A percentile compares a stretch with the other conserved stretches of the same genome.
These are phyloP conservation scores for Rhodotorula babjevae DNA, from an alignment of 768 basidiomycete genomes.

Conservation along the genomic window DNA sequence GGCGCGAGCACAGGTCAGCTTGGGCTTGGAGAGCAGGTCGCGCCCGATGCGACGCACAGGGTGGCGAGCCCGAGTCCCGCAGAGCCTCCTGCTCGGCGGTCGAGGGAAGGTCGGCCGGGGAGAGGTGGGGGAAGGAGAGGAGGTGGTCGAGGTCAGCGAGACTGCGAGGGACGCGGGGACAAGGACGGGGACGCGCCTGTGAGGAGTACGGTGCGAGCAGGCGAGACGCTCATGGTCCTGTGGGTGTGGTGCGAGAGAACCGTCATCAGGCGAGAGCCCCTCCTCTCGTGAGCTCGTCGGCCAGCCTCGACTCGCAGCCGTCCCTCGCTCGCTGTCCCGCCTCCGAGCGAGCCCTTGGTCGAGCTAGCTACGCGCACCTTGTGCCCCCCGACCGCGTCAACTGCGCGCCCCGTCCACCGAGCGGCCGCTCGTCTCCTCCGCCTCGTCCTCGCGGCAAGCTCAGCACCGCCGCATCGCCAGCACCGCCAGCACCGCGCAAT, in stretches of 20 bases:
- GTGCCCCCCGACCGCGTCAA: no score
- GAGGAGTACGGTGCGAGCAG: slow-evolving; percentile 17
- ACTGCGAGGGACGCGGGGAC: neutral
- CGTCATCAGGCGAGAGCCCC: no score
- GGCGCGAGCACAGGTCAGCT: neutral
- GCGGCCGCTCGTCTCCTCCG: neutral
- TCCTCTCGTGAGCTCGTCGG: no score
- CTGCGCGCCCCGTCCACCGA: no score
- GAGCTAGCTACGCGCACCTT: no score
- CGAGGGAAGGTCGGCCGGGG: no score
- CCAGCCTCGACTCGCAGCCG: no score
- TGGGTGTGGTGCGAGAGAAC: no score
- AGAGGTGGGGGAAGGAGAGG: neutral
- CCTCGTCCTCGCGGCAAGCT: neutral
- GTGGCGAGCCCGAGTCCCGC: slow-evolving; percentile 76
- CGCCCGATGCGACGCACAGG: slow-evolving; percentile 49
- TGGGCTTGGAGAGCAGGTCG: neutral
- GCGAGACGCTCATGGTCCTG: neutral
- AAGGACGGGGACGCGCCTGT: slow-evolving; percentile 12
- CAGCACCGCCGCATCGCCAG: neutral
- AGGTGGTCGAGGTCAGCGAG: neutral
- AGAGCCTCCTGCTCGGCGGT: slow-evolving; percentile 60
- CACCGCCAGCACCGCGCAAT: neutral
- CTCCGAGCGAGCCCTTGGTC: no score
- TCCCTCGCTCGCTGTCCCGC: no score